Percentiles rank a stretch among this genome's conserved stretches.
phyloP scores from a whole-genome alignment of 2,329 filamentous ascomycete species.

The Drechslerella dactyloides region DNA sequence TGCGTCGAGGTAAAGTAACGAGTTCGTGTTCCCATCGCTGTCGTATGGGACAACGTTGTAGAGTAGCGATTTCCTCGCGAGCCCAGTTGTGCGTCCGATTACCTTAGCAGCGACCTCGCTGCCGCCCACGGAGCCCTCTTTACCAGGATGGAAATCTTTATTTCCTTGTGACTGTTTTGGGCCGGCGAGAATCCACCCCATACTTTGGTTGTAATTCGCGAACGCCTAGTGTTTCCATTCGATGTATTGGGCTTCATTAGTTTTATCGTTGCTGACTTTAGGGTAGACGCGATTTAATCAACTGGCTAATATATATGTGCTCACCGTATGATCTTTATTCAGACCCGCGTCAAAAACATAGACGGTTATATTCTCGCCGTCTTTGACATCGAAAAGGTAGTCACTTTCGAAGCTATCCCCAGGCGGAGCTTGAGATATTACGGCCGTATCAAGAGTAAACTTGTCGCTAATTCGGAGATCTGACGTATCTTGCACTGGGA shows the following conservation, averaged over 20 bases:
- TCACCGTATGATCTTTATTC: conserved; percentile 20
- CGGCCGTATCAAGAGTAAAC: conserved; percentile 13
- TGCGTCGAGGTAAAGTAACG: conserved; percentile 29
- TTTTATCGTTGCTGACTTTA: too few relatives aligned
- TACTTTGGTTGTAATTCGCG: conserved; percentile 5
- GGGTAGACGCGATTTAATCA: too few relatives aligned
- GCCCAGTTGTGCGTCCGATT: conserved; percentile 16
- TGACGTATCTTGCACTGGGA: conserved; percentile 7
- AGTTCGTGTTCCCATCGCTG: conserved; percentile 12
- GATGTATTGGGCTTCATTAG: too few relatives aligned
- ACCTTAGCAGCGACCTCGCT: conserved; percentile 31
- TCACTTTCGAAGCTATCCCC: neutral
- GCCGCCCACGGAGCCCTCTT: neutral
- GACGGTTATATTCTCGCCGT: conserved; percentile 17
- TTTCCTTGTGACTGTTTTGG: conserved; percentile 14
- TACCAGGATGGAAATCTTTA: conserved; percentile 13
- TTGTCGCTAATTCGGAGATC: neutral
- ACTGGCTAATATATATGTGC: neutral
- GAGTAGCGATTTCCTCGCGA: conserved; percentile 17
- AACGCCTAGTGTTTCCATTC: conserved; percentile 8
- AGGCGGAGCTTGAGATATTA: conserved; percentile 16
- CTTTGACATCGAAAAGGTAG: conserved; percentile 29
- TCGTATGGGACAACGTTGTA: conserved; percentile 42
- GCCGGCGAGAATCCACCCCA: conserved; percentile 23
- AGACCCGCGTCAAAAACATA: conserved; percentile 32